These are phyloP conservation scores for Penicillium pancosmium DNA, from an alignment of 495 filamentous ascomycete species.

Conservation along the genomic window DNA sequence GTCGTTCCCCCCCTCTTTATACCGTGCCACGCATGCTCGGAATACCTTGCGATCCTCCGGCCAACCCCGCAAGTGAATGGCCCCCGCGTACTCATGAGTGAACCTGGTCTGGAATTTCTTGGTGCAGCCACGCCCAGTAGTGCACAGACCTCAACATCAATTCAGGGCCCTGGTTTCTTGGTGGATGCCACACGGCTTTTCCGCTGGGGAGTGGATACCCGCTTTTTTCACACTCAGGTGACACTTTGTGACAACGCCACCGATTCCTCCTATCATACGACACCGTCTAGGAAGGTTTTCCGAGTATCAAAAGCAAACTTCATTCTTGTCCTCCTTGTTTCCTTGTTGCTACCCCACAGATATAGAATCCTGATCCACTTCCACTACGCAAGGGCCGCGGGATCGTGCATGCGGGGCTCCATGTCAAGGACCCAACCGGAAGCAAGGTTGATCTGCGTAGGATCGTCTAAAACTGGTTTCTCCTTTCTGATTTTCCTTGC, in stretches of 20 bases:
- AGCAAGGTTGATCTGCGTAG: conserved; percentile 2
- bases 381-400: conserved; percentile 7
- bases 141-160: conserved; percentile 7
- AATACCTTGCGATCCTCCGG: conserved; percentile 6
- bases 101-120: conserved; percentile 7
- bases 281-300: conserved; percentile 9
- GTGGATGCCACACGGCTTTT: background rate
- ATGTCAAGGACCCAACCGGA: conserved; percentile 7
- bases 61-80: conserved; percentile 6
- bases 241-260: background rate
- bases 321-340: conserved; percentile 1
- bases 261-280: background rate
- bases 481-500: conserved; percentile 1
- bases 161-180: background rate
- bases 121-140: conserved; percentile 1
- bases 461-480: conserved; percentile 1
- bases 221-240: conserved; percentile 8
- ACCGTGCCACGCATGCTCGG: conserved; percentile 7
- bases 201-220: conserved; percentile 1
- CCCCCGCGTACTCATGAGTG: conserved; percentile 5
- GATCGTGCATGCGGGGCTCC: conserved; percentile 12
- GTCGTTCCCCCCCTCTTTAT: conserved; percentile 7
- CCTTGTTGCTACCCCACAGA: conserved; percentile 6
- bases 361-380: conserved; percentile 9
- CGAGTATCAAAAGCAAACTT: conserved; percentile 11